Percentiles rank a stretch among this genome's conserved stretches.
These are phyloP conservation scores for Monosporozyma yasuniensis DNA, from an alignment of 805 yeast genomes.

Conservation along the genomic window DNA sequence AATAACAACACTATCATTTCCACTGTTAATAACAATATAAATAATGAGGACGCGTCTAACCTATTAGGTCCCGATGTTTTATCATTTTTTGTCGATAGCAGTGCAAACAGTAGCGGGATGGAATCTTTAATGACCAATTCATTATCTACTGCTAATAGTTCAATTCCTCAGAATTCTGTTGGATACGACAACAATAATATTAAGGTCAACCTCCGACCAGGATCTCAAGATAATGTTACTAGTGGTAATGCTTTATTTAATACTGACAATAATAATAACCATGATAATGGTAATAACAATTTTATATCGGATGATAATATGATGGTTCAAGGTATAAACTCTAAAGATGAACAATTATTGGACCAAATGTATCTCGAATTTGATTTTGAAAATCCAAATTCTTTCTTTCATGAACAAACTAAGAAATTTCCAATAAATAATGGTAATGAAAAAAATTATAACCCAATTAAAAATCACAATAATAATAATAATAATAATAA, in stretches of 20 bases:
- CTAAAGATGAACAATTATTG: constrained; percentile 8
- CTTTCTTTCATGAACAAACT: constrained; percentile 12
- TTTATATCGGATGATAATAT: background rate
- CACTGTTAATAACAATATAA: background rate
- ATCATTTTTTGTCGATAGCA: constrained; percentile 10
- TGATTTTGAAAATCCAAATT: constrained; percentile 20
- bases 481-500: background rate
- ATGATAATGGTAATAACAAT: background rate
- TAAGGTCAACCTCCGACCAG: background rate
- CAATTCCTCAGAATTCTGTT: constrained; percentile 5
- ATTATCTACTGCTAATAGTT: constrained; percentile 15
- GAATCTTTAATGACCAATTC: constrained; percentile 22
- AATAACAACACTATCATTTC: background rate
- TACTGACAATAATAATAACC: background rate
- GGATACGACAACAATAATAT: constrained; percentile 9
- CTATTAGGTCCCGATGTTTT: constrained; percentile 5
- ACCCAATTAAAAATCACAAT: background rate
- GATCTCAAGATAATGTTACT: constrained; percentile 1
- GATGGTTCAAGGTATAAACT: background rate
- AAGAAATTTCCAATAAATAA: background rate
- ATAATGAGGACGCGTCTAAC: background rate
- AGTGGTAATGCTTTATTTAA: background rate
- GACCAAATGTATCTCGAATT: constrained; percentile 20
- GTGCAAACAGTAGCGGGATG: constrained; percentile 19
- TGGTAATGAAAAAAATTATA: background rate